Percentiles rank a stretch among this genome's conserved stretches.
Evolutionary conservation across 2,329 filamentous ascomycete species (phyloP).

Genomic region (Hypoxylon sp.): DNA sequence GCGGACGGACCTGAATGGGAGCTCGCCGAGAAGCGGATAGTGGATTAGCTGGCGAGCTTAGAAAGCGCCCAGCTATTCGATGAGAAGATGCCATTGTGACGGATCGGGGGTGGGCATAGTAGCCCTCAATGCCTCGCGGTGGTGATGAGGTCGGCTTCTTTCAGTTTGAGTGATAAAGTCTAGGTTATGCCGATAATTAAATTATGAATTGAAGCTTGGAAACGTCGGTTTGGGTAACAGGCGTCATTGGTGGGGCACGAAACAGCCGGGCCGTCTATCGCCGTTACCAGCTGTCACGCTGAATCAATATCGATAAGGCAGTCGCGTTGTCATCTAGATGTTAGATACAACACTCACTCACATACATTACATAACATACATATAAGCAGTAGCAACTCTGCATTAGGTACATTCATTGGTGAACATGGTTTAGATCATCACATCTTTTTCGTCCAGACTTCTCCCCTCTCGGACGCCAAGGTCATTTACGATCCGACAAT

Average conservation of each 20-base stretch:
- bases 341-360: neutral
- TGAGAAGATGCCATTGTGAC: constrained; percentile 47
- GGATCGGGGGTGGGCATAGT: constrained; percentile 43
- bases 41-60: constrained; percentile 37
- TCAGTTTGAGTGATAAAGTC: constrained; percentile 17
- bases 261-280: neutral
- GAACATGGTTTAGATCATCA: no score
- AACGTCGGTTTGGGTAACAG: constrained; percentile 10
- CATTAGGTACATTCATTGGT: neutral
- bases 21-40: constrained; percentile 35
- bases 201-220: constrained; percentile 24
- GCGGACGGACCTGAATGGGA: constrained; percentile 37
- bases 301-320: constrained; percentile 9
- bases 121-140: constrained; percentile 49
- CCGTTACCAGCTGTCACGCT: neutral
- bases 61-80: constrained; percentile 41
- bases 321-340: constrained; percentile 13
- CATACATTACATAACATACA: neutral
- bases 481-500: constrained; percentile 27
- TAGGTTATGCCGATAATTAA: neutral
- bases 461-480: neutral
- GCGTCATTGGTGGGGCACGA: constrained; percentile 8
- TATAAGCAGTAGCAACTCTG: neutral
- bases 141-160: constrained; percentile 24
- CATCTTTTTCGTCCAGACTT: neutral